phyloP scores from a whole-genome alignment of 164 flowering plant genomes.

The Piper longum region DNA sequence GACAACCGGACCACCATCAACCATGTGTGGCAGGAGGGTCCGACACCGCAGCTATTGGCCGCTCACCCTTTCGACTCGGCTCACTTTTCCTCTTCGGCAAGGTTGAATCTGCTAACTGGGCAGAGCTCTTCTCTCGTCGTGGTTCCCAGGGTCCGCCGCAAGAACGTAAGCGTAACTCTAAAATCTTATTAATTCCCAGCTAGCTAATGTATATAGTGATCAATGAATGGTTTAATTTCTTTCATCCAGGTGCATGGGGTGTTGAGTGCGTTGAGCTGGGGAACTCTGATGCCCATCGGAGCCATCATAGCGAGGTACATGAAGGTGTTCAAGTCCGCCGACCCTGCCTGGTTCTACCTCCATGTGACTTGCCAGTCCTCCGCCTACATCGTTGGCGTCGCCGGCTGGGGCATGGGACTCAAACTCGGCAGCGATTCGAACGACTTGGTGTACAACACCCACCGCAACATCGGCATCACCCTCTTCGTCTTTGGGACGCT shows the following conservation, averaged over 20 bases:
- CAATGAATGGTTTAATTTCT: background rate
- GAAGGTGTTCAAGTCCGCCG: conserved; percentile 52
- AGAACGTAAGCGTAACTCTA: too few relatives aligned
- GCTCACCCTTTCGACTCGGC: too few relatives aligned
- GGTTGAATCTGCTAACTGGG: too few relatives aligned
- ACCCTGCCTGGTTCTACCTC: conserved; percentile 34
- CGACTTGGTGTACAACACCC: conserved; percentile 9
- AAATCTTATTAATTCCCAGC: conserved; percentile 11
- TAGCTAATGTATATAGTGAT: conserved; percentile 1
- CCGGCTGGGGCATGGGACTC: conserved; percentile 8
- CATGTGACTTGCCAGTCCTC: conserved; percentile 21
- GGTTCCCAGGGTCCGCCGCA: too few relatives aligned
- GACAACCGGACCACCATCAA: too few relatives aligned
- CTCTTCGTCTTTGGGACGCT: conserved; percentile 19
- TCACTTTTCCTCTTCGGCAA: too few relatives aligned
- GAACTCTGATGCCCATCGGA: conserved; percentile 10
- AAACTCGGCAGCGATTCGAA: conserved; percentile 21
- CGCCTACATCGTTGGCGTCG: conserved; percentile 16
- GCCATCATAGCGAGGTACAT: conserved; percentile 64
- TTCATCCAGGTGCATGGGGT: conserved; percentile 62
- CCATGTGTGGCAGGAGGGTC: too few relatives aligned
- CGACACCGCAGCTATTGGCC: too few relatives aligned
- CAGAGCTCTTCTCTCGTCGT: too few relatives aligned
- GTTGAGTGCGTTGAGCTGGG: conserved; percentile 70
- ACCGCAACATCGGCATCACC: conserved; percentile 22